Percentiles rank a stretch among this genome's conserved stretches.
Evolutionary conservation across 768 basidiomycete genomes (phyloP).

Genomic region (Lepiota venenata): DNA sequence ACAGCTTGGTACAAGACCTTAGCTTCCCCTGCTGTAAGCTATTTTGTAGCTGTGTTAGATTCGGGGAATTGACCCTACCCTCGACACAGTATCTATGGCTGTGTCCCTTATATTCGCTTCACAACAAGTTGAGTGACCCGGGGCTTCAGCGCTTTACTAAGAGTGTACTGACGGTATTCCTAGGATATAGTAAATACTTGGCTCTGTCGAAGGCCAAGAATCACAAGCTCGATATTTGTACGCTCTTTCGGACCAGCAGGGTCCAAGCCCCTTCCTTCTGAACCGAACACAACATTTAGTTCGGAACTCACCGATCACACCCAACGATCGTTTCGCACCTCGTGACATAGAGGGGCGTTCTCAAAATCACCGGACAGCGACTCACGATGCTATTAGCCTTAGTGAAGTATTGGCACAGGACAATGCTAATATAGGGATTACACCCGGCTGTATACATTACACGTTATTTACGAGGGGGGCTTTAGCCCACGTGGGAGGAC

Average conservation of each 20-base stretch:
- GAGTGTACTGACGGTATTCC: neutral
- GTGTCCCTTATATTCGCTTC: constrained; percentile 6
- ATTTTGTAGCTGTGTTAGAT: neutral
- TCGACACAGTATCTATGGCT: neutral
- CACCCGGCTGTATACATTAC: neutral
- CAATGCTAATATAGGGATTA: too few relatives aligned
- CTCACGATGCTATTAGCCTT: too few relatives aligned
- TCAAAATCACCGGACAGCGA: too few relatives aligned
- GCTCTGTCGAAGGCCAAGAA: neutral
- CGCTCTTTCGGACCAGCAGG: neutral
- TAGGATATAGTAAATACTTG: constrained; percentile 3
- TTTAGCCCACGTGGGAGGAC: neutral
- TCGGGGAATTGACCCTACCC: neutral
- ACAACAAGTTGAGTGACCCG: neutral
- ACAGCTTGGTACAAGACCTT: constrained; percentile 4
- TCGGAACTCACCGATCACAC: neutral
- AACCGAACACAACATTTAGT: neutral
- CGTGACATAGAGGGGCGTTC: neutral
- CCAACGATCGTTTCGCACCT: neutral
- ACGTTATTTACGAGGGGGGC: neutral
- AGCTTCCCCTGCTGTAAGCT: constrained; percentile 7
- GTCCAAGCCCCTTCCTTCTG: neutral
- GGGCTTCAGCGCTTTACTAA: neutral
- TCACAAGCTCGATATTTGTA: neutral
- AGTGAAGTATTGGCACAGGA: too few relatives aligned